Evolutionary conservation across 352 stramenopile species (phyloP).

Genomic region (Sclerospora graminicola): DNA sequence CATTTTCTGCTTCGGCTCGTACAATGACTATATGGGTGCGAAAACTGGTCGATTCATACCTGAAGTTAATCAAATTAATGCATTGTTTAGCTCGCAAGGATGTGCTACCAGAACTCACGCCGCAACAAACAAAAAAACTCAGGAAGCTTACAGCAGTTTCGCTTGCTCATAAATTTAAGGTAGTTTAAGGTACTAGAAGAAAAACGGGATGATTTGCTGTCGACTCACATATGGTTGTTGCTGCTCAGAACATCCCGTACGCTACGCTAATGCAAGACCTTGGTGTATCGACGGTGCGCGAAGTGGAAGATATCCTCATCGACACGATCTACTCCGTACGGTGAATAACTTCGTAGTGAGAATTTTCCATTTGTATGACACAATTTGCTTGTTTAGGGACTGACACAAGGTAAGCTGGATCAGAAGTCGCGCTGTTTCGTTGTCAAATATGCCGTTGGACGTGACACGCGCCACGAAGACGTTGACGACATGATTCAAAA

Average conservation of each 20-base stretch:
- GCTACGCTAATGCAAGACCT: conserved; percentile 65
- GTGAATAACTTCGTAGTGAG: not conserved
- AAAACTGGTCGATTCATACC: not conserved
- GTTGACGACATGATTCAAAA: conserved; percentile 86
- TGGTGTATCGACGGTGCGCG: conserved; percentile 66
- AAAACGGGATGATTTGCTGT: not conserved
- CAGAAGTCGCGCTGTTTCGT: conserved; percentile 75
- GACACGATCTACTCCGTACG: conserved; percentile 88
- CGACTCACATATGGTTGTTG: not conserved
- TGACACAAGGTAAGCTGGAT: conserved; percentile 87
- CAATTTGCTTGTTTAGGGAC: conserved; percentile 26
- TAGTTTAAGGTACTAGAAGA: conserved; percentile 7
- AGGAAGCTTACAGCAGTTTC: conserved; percentile 84
- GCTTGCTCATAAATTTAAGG: conserved; percentile 75
- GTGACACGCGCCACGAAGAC: conserved; percentile 77
- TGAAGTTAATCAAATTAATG: not conserved
- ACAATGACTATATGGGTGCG: conserved; percentile 75
- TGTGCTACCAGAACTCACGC: conserved; percentile 52
- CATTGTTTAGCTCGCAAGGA: conserved; percentile 39
- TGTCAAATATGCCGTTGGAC: conserved; percentile 84
- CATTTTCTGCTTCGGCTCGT: conserved; percentile 87
- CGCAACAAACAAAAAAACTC: conserved; percentile 74
- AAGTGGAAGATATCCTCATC: conserved; percentile 90
- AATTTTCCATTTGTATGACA: not conserved
- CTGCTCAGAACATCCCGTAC: conserved; percentile 71